A percentile compares a stretch with the other conserved stretches of the same genome.
phyloP scores from a whole-genome alignment of 192 early-diverging fungal species.

The Coemansia pectinata region DNA sequence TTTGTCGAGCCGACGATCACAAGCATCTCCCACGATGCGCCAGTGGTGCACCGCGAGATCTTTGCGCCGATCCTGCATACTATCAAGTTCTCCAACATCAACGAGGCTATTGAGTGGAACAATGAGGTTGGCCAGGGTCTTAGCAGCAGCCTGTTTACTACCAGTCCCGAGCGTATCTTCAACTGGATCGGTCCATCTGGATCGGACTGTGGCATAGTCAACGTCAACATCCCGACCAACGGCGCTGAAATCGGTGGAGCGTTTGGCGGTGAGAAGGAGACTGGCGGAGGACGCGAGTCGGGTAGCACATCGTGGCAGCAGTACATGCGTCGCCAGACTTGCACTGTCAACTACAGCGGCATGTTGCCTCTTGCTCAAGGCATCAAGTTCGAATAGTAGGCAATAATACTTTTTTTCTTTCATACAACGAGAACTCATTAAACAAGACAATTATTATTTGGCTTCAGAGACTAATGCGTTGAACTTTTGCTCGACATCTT shows the following conservation, averaged over 20 bases:
- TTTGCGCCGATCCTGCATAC: constrained; percentile 95
- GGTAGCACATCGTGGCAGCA: constrained; percentile 95
- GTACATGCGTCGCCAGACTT: constrained; percentile 79
- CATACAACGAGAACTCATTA: background rate
- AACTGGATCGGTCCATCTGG: constrained; percentile 91
- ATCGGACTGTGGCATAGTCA: constrained; percentile 91
- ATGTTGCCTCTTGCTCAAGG: constrained; percentile 91
- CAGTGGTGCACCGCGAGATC: constrained; percentile 88
- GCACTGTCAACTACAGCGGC: constrained; percentile 87
- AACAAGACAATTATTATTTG: constrained; percentile 31
- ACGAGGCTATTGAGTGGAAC: constrained; percentile 86
- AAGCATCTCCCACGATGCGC: constrained; percentile 68
- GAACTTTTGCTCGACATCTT: constrained; percentile 74
- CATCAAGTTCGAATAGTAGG: constrained; percentile 84
- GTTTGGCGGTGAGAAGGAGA: constrained; percentile 98
- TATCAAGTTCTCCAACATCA: constrained; percentile 72
- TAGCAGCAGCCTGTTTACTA: constrained; percentile 82
- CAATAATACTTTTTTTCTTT: background rate
- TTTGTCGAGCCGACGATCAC: constrained; percentile 95
- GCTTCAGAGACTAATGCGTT: constrained; percentile 59
- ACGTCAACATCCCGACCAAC: constrained; percentile 95
- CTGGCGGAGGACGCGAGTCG: constrained; percentile 89
- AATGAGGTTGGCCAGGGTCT: constrained; percentile 90
- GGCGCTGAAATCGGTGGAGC: constrained; percentile 98
- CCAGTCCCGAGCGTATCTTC: constrained; percentile 77